Conservation (phyloP, 441 rosid genomes). For the Corymbia calophylla region DNA sequence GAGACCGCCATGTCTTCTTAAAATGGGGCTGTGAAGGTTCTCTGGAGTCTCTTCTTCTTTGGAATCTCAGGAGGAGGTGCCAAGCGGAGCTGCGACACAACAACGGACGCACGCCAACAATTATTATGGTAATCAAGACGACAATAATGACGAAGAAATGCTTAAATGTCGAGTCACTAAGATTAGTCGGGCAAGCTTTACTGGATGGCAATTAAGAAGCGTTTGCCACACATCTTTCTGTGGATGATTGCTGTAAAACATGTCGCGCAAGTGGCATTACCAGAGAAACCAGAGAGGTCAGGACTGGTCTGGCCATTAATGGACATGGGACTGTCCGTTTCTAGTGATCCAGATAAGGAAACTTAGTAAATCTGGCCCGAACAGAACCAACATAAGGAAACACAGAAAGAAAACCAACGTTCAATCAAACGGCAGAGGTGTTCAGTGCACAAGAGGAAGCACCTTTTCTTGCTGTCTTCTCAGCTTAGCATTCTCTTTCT, state of each 20-base stretch:
- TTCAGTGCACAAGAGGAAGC: background rate
- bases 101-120: background rate
- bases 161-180: background rate
- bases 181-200: background rate
- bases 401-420: background rate
- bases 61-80: background rate
- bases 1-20: background rate
- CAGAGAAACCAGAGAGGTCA: background rate
- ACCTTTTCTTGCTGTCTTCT: slow-evolving; percentile 4
- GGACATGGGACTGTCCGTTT: background rate
- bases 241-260: background rate
- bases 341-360: background rate
- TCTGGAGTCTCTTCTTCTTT: background rate
- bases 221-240: background rate
- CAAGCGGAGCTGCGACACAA: background rate
- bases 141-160: background rate
- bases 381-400: background rate
- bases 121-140: background rate
- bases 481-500: slow-evolving; percentile 7
- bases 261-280: background rate
- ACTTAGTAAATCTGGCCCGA: background rate
- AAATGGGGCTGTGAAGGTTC: slow-evolving; percentile 10
- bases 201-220: background rate
- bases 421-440: background rate
- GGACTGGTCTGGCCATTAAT: background rate